These are phyloP conservation scores for Xylariaceae sp. DNA, from an alignment of 2,329 filamentous ascomycete species.

Conservation along the genomic window DNA sequence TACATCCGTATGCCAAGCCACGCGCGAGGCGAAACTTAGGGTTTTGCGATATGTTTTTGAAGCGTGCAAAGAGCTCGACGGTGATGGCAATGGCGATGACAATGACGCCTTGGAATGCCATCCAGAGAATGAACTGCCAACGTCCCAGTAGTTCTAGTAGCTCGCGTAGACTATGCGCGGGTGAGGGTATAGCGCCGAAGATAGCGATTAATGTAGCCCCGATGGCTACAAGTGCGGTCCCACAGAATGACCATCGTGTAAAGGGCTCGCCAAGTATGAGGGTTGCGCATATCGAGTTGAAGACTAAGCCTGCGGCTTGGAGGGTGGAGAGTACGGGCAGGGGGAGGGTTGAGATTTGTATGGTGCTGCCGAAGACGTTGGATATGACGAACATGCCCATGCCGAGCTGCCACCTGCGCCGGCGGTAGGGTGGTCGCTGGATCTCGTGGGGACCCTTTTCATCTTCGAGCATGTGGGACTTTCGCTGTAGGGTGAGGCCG, in stretches of 20 bases:
- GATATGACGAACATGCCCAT: constrained; percentile 97
- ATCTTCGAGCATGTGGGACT: constrained; percentile 97
- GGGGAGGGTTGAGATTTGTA: constrained; percentile 95
- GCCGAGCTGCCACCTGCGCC: constrained; percentile 91
- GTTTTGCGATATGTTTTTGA: constrained; percentile 55
- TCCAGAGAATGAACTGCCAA: constrained; percentile 81
- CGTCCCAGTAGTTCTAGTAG: constrained; percentile 72
- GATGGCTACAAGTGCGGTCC: constrained; percentile 80
- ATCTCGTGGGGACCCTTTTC: constrained; percentile 79
- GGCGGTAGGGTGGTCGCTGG: constrained; percentile 81
- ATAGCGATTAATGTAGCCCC: constrained; percentile 91
- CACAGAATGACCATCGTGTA: constrained; percentile 86
- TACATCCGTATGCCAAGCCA: constrained; percentile 83
- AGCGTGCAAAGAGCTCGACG: constrained; percentile 53
- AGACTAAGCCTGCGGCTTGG: constrained; percentile 93
- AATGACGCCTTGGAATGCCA: constrained; percentile 73
- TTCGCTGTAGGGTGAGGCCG: constrained; percentile 92
- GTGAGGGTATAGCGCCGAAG: constrained; percentile 91
- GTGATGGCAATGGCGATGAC: constrained; percentile 66
- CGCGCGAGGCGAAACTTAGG: constrained; percentile 71
- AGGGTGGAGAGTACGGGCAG: constrained; percentile 91
- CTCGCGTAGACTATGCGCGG: constrained; percentile 82
- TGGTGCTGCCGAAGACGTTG: constrained; percentile 90
- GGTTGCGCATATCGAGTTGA: constrained; percentile 97
- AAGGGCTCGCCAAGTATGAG: constrained; percentile 91